Percentiles rank a stretch among this genome's conserved stretches.
Conservation (phyloP, 192 early-diverging fungal genomes). For the Podila epicladia region DNA sequence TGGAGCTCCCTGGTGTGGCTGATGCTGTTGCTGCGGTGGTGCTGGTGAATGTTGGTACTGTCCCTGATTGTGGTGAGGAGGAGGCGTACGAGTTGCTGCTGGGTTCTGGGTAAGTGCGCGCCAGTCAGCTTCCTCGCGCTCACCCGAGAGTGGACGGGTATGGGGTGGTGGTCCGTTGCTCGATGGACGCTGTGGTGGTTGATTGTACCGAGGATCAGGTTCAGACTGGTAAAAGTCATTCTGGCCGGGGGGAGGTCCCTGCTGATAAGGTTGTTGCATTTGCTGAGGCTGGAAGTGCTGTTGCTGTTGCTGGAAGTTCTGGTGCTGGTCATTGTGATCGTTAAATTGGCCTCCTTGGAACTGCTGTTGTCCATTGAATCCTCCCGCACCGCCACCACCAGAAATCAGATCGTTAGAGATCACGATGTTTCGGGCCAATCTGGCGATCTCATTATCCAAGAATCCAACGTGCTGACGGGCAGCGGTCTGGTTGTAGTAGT, state of each 20-base stretch:
- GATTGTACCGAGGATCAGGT: constrained; percentile 3
- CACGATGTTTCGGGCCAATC: constrained; percentile 56
- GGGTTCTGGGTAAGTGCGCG: constrained; percentile 33
- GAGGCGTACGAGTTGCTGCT: constrained; percentile 1
- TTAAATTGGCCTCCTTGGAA: neutral
- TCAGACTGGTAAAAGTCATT: constrained; percentile 20
- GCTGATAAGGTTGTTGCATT: constrained; percentile 2
- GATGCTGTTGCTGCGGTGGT: neutral
- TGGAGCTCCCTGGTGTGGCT: constrained; percentile 13
- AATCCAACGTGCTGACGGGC: constrained; percentile 67
- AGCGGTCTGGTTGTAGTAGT: constrained; percentile 60
- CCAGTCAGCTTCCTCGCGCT: constrained; percentile 42
- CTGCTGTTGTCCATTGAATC: constrained; percentile 4
- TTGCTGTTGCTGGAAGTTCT: neutral
- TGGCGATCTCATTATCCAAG: constrained; percentile 73
- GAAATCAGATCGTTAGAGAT: constrained; percentile 38
- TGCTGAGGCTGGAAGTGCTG: neutral
- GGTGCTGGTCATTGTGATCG: constrained; percentile 9
- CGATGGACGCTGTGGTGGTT: neutral
- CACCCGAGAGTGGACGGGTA: constrained; percentile 5
- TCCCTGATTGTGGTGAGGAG: constrained; percentile 3
- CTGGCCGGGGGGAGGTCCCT: constrained; percentile 16
- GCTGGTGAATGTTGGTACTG: constrained; percentile 14
- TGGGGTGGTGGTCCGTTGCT: neutral
- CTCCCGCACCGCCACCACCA: constrained; percentile 24